Evolutionary conservation across 2,329 filamentous ascomycete species (phyloP), one percentile per base, ranked within the genome.

Genomic region (Pseudocercospora vitis): DNA sequence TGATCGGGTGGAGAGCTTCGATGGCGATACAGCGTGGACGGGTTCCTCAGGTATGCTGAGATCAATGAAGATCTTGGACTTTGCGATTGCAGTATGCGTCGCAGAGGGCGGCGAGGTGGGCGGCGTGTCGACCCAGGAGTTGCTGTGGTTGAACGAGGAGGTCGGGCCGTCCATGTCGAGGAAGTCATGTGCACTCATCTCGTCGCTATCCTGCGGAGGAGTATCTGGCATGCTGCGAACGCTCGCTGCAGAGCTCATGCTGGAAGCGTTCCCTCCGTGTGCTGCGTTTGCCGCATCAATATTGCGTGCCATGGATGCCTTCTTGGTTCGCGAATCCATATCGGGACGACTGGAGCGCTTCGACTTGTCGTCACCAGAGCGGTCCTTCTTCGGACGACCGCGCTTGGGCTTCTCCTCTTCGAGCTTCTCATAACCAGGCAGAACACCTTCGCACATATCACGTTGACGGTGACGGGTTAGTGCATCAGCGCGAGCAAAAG

Each of bases 401-500:
- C 86, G 83, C 72, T 87, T 87, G 28, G 81, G 79, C 69, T 85
- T 85, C 68, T 83, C 82, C 23, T 86, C 80, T 46, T 84, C 79
- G 9, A 59, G 42, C 60, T 70, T 70, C 58, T 71, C 68, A 45
- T 63, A 72, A 32, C 91, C 91, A 59, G 95, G 90, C 65, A 97
- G 95, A 4, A 91, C 92, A 52, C 94, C 94, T 52, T 94, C 87
- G 72, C 94, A 99, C 89, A 96, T 96, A 50, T 92, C 94, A 33
- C 94, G 86, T 72, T 97, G 94, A 50, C 91, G 85, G 70, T 99
- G 94, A 52, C 94, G 84, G 18, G 94, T 97, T 49, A 99, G 81
- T 12, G 94, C 94, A 70, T 99, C 94, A 67, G 97, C 92, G 52
- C 94, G 85, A 28, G 92, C 92, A 70, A 99, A 99, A 62, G 87